Conservation (phyloP, 495 filamentous ascomycete genomes). For the Penicillium simplicissimum region DNA sequence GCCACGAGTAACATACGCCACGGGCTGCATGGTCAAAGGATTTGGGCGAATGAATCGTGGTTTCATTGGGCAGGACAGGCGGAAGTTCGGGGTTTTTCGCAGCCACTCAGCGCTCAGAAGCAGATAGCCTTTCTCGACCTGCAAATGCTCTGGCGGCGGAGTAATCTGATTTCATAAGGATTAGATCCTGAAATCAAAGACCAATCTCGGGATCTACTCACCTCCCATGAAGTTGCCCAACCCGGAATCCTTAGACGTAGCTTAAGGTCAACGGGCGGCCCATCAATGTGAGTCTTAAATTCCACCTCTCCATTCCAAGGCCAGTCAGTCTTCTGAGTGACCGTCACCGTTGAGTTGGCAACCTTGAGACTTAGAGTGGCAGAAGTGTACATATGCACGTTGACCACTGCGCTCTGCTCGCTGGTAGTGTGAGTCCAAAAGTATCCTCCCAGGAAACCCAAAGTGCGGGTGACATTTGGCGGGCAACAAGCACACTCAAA, state of each 20-base stretch:
- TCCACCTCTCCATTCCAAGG: slow-evolving; percentile 55
- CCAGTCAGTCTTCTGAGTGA: slow-evolving; percentile 55
- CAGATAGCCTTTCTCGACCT: slow-evolving; percentile 50
- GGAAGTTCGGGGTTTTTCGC: slow-evolving; percentile 30
- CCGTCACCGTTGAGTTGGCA: slow-evolving; percentile 32
- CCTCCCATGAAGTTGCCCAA: slow-evolving; percentile 50
- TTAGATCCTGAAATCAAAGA: slow-evolving; percentile 9
- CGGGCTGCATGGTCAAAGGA: slow-evolving; percentile 52
- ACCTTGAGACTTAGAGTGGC: slow-evolving; percentile 44
- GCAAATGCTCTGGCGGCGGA: slow-evolving; percentile 18
- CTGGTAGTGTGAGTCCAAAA: slow-evolving; percentile 44
- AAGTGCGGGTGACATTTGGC: slow-evolving; percentile 54
- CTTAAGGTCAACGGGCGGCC: slow-evolving; percentile 24
- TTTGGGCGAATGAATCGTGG: slow-evolving; percentile 51
- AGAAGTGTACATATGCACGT: slow-evolving; percentile 55
- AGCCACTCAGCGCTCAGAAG: slow-evolving; percentile 42
- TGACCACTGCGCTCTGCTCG: slow-evolving; percentile 35
- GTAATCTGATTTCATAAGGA: slow-evolving; percentile 25
- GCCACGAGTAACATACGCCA: slow-evolving; percentile 52
- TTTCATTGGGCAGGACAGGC: slow-evolving; percentile 42
- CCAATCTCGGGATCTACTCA: slow-evolving; percentile 10
- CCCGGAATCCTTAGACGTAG: slow-evolving; percentile 51
- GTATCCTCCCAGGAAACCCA: slow-evolving; percentile 56
- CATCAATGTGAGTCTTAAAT: slow-evolving; percentile 37
- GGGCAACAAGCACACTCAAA: slow-evolving; percentile 61